Percentiles rank a stretch among this genome's conserved stretches.
Conservation (phyloP, 768 basidiomycete genomes). For the Hydnum rufescens region DNA sequence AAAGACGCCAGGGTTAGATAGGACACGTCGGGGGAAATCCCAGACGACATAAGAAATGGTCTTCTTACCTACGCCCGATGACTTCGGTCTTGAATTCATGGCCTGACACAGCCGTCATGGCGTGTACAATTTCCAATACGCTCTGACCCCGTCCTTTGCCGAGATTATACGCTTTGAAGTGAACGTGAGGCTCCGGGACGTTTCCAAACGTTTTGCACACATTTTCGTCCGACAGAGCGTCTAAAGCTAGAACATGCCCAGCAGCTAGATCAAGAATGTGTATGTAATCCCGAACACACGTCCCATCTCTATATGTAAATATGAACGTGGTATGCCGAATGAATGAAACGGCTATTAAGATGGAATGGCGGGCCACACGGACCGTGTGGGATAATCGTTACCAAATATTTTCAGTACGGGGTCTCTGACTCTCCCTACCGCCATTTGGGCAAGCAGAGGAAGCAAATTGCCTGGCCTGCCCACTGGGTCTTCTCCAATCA, state of each 20-base stretch:
- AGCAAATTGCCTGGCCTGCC: constrained; percentile 90
- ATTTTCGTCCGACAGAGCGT: constrained; percentile 41
- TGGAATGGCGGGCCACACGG: constrained; percentile 15
- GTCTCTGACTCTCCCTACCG: constrained; percentile 66
- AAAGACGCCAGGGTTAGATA: background rate
- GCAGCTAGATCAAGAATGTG: constrained; percentile 89
- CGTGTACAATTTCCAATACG: constrained; percentile 83
- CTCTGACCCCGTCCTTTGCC: constrained; percentile 84
- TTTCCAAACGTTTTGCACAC: constrained; percentile 32
- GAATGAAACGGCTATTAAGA: constrained; percentile 5
- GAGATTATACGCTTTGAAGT: constrained; percentile 89
- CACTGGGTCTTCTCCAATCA: constrained; percentile 89
- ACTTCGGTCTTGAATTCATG: constrained; percentile 79
- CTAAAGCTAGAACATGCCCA: constrained; percentile 80
- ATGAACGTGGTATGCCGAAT: background rate
- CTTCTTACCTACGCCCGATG: constrained; percentile 80
- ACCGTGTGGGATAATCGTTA: constrained; percentile 92
- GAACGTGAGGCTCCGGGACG: constrained; percentile 25
- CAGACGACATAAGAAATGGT: constrained; percentile 24
- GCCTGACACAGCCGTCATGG: constrained; percentile 82
- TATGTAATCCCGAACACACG: constrained; percentile 91
- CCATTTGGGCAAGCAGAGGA: constrained; percentile 87
- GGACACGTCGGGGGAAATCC: background rate
- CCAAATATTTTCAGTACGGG: constrained; percentile 69
- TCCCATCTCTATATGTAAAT: constrained; percentile 49